Conservation (phyloP, 495 filamentous ascomycete species). For the Chlorociboria aeruginascens region DNA sequence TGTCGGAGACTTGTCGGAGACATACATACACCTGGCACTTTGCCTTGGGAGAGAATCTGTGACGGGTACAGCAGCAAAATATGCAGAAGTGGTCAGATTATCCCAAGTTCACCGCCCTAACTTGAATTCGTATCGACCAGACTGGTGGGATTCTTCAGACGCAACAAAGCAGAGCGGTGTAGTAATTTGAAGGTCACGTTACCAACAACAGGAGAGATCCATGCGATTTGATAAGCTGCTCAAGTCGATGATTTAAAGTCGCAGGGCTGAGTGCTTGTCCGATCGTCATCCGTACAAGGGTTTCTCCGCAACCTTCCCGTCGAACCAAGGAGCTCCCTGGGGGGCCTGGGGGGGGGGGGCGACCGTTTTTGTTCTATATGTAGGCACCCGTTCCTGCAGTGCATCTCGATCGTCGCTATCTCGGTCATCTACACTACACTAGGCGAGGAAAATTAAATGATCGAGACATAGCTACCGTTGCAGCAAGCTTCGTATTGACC, state of each 20-base stretch:
- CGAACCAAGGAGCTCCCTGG: conserved; percentile 18
- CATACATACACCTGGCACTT: background rate
- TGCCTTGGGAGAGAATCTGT: too few species aligned
- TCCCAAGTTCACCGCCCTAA: background rate
- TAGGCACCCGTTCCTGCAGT: conserved; percentile 16
- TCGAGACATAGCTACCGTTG: conserved; percentile 6
- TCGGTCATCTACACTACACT: background rate
- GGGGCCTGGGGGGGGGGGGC: background rate
- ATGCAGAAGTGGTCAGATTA: background rate
- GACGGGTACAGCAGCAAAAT: too few species aligned
- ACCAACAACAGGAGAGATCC: background rate
- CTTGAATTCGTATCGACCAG: background rate
- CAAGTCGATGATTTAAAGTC: conserved; percentile 8
- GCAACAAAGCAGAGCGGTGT: conserved; percentile 15
- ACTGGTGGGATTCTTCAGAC: conserved; percentile 8
- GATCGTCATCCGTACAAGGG: conserved; percentile 2
- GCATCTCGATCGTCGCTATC: conserved; percentile 14
- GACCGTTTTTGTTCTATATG: conserved; percentile 9
- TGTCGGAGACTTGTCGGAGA: conserved; percentile 1
- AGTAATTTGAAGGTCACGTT: conserved; percentile 8
- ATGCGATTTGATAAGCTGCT: background rate
- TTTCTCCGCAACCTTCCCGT: conserved; percentile 5
- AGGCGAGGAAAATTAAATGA: conserved; percentile 5
- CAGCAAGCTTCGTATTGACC: conserved; percentile 10
- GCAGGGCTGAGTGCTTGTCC: conserved; percentile 14